phyloP scores from a whole-genome alignment of 768 basidiomycete species.

The Cystobasidium onofrii region DNA sequence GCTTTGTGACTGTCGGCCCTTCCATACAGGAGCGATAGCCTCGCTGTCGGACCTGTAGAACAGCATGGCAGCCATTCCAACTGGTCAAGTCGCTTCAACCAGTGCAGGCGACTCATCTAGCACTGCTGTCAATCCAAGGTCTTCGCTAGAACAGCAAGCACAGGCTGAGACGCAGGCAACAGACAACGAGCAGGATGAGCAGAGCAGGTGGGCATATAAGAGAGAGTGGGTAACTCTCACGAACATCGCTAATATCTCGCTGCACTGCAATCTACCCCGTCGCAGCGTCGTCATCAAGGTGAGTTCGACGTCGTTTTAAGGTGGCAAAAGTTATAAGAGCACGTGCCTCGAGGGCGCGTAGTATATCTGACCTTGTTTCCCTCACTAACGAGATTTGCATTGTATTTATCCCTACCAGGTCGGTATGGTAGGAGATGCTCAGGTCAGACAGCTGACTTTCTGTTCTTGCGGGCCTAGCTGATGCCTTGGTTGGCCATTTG shows the following conservation, averaged over 20 bases:
- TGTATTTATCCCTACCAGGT: conserved; percentile 52
- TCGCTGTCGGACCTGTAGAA: background rate
- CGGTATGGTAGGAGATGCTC: conserved; percentile 96
- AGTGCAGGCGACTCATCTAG: background rate
- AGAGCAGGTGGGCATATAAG: conserved; percentile 18
- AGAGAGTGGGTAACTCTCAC: background rate
- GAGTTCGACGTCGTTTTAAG: background rate
- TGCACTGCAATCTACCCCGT: too few species aligned
- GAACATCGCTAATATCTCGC: too few species aligned
- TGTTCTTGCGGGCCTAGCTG: background rate
- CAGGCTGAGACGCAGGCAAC: background rate
- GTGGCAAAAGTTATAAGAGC: background rate
- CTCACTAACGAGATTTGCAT: background rate
- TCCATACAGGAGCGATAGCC: background rate
- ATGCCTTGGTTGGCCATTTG: background rate
- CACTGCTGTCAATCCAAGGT: background rate
- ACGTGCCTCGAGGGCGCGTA: background rate
- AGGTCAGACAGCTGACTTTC: background rate
- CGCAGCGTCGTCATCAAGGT: conserved; percentile 36
- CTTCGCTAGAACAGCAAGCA: background rate
- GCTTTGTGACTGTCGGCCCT: background rate
- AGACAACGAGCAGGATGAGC: conserved; percentile 6
- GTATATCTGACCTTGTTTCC: background rate
- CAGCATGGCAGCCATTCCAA: background rate
- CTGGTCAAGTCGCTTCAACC: background rate